phyloP scores from a whole-genome alignment of 1,284 basidiomycete genomes.

The Vanrija humicola region DNA sequence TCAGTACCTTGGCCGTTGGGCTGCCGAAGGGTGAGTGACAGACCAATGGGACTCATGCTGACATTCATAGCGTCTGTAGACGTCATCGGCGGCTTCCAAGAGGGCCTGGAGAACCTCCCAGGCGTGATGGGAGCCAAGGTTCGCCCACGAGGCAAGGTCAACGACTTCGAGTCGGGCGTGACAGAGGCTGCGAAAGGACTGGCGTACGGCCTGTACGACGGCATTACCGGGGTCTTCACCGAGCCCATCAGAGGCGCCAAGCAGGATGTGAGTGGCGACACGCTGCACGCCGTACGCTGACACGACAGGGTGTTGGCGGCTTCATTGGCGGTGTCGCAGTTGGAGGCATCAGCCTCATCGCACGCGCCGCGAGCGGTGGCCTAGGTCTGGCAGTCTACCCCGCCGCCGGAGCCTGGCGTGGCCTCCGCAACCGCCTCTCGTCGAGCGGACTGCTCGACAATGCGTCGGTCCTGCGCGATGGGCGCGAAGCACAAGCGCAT shows the following conservation, averaged over 20 bases:
- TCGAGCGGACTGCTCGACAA: not conserved
- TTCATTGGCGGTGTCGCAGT: constrained; percentile 3
- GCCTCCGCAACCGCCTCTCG: constrained; percentile 2
- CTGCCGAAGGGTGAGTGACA: constrained; percentile 37
- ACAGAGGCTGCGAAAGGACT: constrained; percentile 52
- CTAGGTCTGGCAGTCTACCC: constrained; percentile 17
- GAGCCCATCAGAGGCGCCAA: constrained; percentile 54
- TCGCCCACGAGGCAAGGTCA: constrained; percentile 49
- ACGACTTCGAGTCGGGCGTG: constrained; percentile 52
- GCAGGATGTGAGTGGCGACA: constrained; percentile 46
- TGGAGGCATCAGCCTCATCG: constrained; percentile 50
- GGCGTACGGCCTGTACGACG: constrained; percentile 54
- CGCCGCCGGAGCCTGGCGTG: constrained; percentile 4
- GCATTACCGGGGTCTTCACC: constrained; percentile 56
- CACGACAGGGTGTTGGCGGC: constrained; percentile 10
- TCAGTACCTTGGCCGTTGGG: constrained; percentile 53
- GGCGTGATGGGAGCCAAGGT: constrained; percentile 53
- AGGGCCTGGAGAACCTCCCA: constrained; percentile 54
- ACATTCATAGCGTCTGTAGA: constrained; percentile 36
- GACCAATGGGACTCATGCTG: not conserved
- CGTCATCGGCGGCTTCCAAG: constrained; percentile 51
- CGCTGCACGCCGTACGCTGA: not conserved
- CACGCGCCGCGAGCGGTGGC: constrained; percentile 50
- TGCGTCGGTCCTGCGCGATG: not conserved
- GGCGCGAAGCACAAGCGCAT: constrained; percentile 1